Base-by-base conservation (phyloP, 805 yeast genomes). In the Yarrowia sp. region DNA sequence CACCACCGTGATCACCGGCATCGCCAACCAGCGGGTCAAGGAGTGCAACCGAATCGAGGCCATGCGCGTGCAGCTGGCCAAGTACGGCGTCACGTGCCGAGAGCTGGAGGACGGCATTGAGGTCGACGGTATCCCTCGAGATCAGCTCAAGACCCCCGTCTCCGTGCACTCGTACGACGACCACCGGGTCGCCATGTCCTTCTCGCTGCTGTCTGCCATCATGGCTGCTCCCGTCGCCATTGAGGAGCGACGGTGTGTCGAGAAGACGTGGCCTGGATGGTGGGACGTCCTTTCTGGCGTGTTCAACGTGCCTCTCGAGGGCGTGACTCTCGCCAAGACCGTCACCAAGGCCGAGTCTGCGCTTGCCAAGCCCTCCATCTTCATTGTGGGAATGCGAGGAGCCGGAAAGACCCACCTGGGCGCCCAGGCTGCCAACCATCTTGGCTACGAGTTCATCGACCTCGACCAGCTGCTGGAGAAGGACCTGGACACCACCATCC, bases 211-310 rank as follows among this genome's bases (percentile, higher is more conserved):
- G 66, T 94, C 97, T 4, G 92, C 96, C 42, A 81, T 91, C 73
- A 84, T 85, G 61, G 73, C 74, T 0, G 81, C 80, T 3, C 87
- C 90, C 0, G 94, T 90, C 0, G 81, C 87, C 71, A 86, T 95
- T 69, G 86, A 88, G 72, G 97, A 94, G 75, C 87, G 98, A 79
- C 85, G 89, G 33, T 92, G 98, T 76, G 96, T 97, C 1, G 96
- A 94, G 68, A 95, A 95, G 80, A 95, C 99, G 0, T 95, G 99
- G 99, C 99, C 99, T 20, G 98, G 98, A 44, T 95, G 99, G 99
- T 95, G 99, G 99, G 99, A 95, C 79, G 84, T 87, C 42, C 81
- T 95, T 70, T 92, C 87, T 75, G 84, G 89, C 61, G 79, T 83
- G 58, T 85, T 95, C 73, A 84, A 86, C 20, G 89, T 85, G 33